Evolutionary conservation across 2,329 filamentous ascomycete species (phyloP), one percentile per base, ranked within the genome.

Genomic region (Neospermospora avenae): DNA sequence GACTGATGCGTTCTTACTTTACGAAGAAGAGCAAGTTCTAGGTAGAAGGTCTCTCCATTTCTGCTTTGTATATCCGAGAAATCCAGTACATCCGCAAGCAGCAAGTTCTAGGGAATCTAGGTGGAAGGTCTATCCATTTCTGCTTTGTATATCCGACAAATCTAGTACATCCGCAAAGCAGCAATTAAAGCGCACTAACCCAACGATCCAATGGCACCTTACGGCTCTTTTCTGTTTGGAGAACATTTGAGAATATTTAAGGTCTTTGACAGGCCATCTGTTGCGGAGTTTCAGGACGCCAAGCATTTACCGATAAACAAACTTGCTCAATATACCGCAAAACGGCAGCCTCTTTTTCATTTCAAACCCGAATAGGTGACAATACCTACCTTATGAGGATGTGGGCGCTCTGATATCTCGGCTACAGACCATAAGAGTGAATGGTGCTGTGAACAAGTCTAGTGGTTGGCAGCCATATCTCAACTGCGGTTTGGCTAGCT

Each of bases 281-380:
- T n/a, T 58, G 45, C 31, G 48, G 56, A 24, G 37, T 18, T 13
- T 35, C 5, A 11, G n/a, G 1, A 25, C 13, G 58, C 53, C 52
- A 55, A 51, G 52, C 5, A 31, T 51, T 48, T 34, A 31, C 18
- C 18, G 28, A 45, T 11, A 41, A 61, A 16, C 22, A 56, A 52
- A 55, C 37, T 51, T 58, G 59, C 59, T 61, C 59, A 61, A 58
- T 61, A 39, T 51, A 16, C 58, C 59, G 53, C 59, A 51, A 54
- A 2, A 31, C 5, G 28, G 1, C 28, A 31, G 28, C 25, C n/a
- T 31, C 59, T 22, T 34, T 24, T 14, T 14, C 24, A 48, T 48
- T 25, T 7, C 46, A 51, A 11, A 18, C 20, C n/a, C 18, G 6
- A 18, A 49, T 11, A 31, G n/a, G 28, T 49, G n/a, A n/a, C n/a